Base-by-base conservation (phyloP, 2,329 filamentous ascomycete genomes). In the Botryosphaeria dothidea region DNA sequence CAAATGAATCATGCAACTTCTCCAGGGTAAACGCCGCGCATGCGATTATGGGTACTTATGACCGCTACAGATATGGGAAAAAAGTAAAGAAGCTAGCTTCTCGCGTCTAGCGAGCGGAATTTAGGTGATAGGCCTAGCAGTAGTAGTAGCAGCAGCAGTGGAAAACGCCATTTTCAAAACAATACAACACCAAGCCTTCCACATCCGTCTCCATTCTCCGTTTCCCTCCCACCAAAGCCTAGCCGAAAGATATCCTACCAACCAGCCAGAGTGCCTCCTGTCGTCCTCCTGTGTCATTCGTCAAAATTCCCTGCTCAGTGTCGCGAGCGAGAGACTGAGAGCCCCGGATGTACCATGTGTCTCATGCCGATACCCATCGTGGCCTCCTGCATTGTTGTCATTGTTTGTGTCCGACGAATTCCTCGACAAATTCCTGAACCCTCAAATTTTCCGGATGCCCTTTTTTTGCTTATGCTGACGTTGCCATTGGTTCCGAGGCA, bases 121-220 rank as follows among this genome's bases (percentile, higher is more conserved):
- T 60, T 60, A 60, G 56, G 56, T 60, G 41, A 60, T 60, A 57
- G 38, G 56, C 56, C 56, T 60, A 60, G 56, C 56, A 60, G 56
- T 41, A 60, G 56, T 60, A 60, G 56, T 38, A 60, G 56, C 25
- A 60, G 56, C 41, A 60, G 56, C 56, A 60, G 56, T 45, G 56
- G 27, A 60, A 57, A 57, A 60, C 56, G 56, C 56, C 56, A 60
- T 46, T 60, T 60, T 23, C 25, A 46, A 57, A 60, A 43, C 56
- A 60, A 60, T 60, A 60, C 56, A 60, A 60, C 56, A 60, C 56
- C 56, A 60, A 58, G 56, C 56, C 56, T 60, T 60, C 56, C 56
- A 38, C 56, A 34, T 46, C 56, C 56, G 27, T 60, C 56, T 60
- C 56, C 38, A 46, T 60, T 60, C 56, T 60, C 56, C 56, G 56